These are phyloP conservation scores for Cadophora gregata DNA, from an alignment of 2,329 filamentous ascomycete species.

Conservation along the genomic window DNA sequence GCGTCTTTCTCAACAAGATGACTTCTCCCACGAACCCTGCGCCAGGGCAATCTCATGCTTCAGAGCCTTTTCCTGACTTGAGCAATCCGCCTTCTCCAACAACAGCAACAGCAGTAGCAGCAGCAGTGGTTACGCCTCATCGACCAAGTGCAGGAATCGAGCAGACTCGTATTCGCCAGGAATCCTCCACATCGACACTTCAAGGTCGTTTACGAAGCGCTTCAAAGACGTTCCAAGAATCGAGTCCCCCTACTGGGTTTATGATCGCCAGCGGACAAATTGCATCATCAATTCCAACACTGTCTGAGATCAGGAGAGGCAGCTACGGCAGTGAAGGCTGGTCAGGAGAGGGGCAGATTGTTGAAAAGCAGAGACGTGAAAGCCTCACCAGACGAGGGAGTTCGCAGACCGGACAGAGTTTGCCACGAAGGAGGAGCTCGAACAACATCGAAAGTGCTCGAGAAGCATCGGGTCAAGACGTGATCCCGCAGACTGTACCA, in stretches of 20 bases:
- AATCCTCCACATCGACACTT: constrained; percentile 34
- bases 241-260: constrained; percentile 54
- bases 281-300: constrained; percentile 42
- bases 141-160: constrained; percentile 25
- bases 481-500: constrained; percentile 33
- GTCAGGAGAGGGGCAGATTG: constrained; percentile 42
- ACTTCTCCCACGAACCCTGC: constrained; percentile 20
- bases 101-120: constrained; percentile 21
- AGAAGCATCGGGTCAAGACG: constrained; percentile 23
- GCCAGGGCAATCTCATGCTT: constrained; percentile 24
- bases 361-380: constrained; percentile 40
- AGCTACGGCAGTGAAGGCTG: constrained; percentile 43
- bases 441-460: constrained; percentile 23
- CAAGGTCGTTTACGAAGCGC: constrained; percentile 40
- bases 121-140: constrained; percentile 8
- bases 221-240: constrained; percentile 51
- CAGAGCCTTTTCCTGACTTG: constrained; percentile 31
- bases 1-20: constrained; percentile 5
- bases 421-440: constrained; percentile 28
- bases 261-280: constrained; percentile 54
- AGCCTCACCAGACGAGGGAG: constrained; percentile 33
- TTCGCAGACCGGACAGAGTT: constrained; percentile 30
- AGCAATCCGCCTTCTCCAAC: constrained; percentile 29
- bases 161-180: constrained; percentile 13
- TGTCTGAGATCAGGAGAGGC: constrained; percentile 42